Conservation (phyloP, 768 basidiomycete species). For the Phaeolepiota aurea region DNA sequence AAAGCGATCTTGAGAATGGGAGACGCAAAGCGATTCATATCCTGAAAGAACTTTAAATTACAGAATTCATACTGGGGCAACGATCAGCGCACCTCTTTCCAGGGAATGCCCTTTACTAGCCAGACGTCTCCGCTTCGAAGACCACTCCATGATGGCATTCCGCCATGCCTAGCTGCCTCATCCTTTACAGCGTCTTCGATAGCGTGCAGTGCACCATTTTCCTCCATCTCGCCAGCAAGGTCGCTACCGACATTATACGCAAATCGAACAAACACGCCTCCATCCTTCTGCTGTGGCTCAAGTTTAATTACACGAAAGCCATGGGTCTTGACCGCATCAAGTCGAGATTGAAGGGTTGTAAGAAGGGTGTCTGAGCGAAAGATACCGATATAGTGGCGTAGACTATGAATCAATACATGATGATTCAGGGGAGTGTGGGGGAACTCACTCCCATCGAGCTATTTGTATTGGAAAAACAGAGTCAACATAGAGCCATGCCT, state of each 20-base stretch:
- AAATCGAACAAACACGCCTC: conserved; percentile 79
- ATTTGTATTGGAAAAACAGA: conserved; percentile 72
- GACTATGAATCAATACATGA: conserved; percentile 25
- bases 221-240: no score
- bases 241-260: conserved; percentile 29
- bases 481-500: conserved; percentile 66
- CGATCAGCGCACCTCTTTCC: conserved; percentile 55
- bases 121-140: conserved; percentile 45
- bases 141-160: conserved; percentile 58
- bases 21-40: conserved; percentile 79
- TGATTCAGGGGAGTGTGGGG: conserved; percentile 4
- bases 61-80: neutral
- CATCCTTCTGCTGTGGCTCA: conserved; percentile 68
- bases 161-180: conserved; percentile 38
- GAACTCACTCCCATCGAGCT: conserved; percentile 64
- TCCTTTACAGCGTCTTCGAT: conserved; percentile 43
- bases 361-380: conserved; percentile 55
- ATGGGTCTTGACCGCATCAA: conserved; percentile 45
- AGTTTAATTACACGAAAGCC: conserved; percentile 56
- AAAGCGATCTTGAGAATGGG: conserved; percentile 69
- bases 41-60: conserved; percentile 32
- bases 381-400: conserved; percentile 57
- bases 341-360: conserved; percentile 31
- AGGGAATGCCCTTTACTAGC: conserved; percentile 73
- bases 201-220: conserved; percentile 29